phyloP scores from a whole-genome alignment of 1,284 basidiomycete genomes.

The Cryptococcus wingfieldii region DNA sequence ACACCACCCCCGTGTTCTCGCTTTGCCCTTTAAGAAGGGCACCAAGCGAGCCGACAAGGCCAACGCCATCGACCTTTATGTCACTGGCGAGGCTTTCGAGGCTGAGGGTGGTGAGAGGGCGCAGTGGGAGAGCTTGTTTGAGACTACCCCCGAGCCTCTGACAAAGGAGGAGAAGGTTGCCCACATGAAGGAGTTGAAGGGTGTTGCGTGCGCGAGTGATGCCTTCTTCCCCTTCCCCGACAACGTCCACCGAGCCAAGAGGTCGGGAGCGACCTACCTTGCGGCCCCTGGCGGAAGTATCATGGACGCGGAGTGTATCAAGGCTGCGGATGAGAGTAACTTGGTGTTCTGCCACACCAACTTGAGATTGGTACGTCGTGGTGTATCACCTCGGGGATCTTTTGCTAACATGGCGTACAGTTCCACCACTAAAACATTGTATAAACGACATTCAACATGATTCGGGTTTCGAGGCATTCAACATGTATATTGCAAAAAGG shows the following conservation, averaged over 20 bases:
- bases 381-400: background rate
- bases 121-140: conserved; percentile 90
- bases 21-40: conserved; percentile 92
- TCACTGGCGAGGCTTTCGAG: conserved; percentile 75
- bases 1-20: conserved; percentile 84
- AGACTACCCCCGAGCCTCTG: conserved; percentile 65
- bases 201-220: conserved; percentile 88
- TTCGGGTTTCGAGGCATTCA: conserved; percentile 1
- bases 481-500: background rate
- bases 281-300: conserved; percentile 94
- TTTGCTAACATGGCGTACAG: background rate
- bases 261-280: conserved; percentile 87
- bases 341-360: conserved; percentile 85
- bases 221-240: conserved; percentile 99
- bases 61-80: conserved; percentile 96
- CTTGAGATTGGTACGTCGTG: conserved; percentile 51
- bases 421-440: conserved; percentile 6
- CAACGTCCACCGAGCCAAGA: conserved; percentile 88
- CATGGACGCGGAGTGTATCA: conserved; percentile 94
- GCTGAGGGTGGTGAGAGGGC: conserved; percentile 75
- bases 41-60: conserved; percentile 97
- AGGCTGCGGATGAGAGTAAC: conserved; percentile 83
- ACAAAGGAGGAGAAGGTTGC: conserved; percentile 66
- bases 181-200: conserved; percentile 69
- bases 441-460: conserved; percentile 1